Base-by-base conservation (phyloP, 768 basidiomycete species). In the Termitomyces heimii region DNA sequence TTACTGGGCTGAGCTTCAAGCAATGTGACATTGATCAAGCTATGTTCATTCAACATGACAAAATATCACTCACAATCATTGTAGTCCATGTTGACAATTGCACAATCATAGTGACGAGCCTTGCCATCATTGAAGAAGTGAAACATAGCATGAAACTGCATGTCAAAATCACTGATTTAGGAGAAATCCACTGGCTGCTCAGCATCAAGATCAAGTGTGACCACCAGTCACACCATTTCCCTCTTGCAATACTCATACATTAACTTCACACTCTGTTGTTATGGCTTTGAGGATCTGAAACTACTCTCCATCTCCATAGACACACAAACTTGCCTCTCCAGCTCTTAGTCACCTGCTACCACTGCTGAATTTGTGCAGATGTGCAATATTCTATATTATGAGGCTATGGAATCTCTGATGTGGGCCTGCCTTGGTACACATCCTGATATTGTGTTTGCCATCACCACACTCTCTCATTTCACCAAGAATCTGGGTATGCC, bases 191-290 rank as follows among this genome's bases (percentile, higher is more conserved):
- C n/a, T n/a, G n/a, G n/a, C n/a, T n/a, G n/a, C n/a, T n/a, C n/a
- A n/a, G n/a, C n/a, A n/a, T n/a, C 14, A 55, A 67, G 20, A 61
- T 69, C 24, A 56, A 39, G 22, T 43, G 60, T 1, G 55, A 61
- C 20, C 12, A 3, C 8, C 13, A 4, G 26, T 26, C 24, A 44
- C 24, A 54, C 53, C 44, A 44, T 47, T 29, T 44, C 16, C 32
- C 45, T 55, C 45, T 20, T 63, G 64, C 62, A 73, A 76, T 65
- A 49, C 5, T 47, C 57, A 14, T 56, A 56, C 31, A 56, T 56
- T 14, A 40, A 56, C 10, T 49, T 47, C 24, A 53, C 34, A 14
- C 40, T 51, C 26, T 10, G 29, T 12, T 29, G 22, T 28, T 55
- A 51, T 31, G 44, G 42, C 1, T 18, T 59, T 6, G 39, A 55